These are phyloP conservation scores for Aristolochia contorta DNA, from an alignment of 164 flowering plant species.

Conservation along the genomic window DNA sequence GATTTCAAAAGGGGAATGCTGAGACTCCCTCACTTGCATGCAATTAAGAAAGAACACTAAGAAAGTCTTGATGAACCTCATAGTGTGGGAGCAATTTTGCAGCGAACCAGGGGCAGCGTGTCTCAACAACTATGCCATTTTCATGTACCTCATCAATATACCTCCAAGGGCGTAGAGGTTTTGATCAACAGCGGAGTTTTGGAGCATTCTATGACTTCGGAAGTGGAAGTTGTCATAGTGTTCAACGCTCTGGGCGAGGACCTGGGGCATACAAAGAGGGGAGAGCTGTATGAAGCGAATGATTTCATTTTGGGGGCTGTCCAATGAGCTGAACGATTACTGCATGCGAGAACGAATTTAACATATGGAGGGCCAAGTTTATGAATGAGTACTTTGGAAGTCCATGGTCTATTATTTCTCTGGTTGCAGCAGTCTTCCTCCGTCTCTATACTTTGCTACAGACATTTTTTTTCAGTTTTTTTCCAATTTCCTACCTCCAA, in stretches of 20 bases:
- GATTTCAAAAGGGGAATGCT: constrained; percentile 1
- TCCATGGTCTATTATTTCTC: neutral
- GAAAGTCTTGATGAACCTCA: neutral
- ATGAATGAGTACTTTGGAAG: neutral
- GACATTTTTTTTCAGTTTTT: neutral
- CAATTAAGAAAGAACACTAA: neutral
- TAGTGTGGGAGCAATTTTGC: constrained; percentile 3
- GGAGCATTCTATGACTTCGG: neutral
- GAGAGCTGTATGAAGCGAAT: neutral
- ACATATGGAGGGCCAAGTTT: neutral
- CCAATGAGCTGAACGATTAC: neutral
- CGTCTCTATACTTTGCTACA: neutral
- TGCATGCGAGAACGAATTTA: neutral
- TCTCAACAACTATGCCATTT: neutral
- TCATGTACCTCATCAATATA: constrained; percentile 7
- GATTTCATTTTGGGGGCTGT: neutral
- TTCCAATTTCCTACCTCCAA: neutral
- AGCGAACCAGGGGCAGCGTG: no score
- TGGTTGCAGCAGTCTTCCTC: neutral
- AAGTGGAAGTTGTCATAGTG: constrained; percentile 3
- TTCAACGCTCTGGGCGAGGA: constrained; percentile 1
- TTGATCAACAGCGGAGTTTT: neutral
- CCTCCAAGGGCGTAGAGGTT: constrained; percentile 1
- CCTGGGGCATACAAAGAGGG: neutral
- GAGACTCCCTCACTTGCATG: constrained; percentile 3